Evolutionary conservation across 495 filamentous ascomycete genomes (phyloP), one percentile per base, ranked within the genome.

Genomic region (Neurospora tetraspora): DNA sequence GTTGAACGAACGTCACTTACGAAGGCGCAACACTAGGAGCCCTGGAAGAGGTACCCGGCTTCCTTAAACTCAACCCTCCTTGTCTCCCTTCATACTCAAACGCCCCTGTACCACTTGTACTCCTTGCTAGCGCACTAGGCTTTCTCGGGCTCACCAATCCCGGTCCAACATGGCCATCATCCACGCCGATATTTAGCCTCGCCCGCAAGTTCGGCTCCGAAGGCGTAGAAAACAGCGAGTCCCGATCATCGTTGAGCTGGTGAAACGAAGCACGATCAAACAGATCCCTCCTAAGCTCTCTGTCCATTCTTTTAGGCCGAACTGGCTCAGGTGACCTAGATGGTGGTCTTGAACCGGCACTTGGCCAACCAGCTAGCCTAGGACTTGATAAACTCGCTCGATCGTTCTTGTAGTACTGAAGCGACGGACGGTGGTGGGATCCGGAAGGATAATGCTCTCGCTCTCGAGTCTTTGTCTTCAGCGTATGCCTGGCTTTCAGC

Each of bases 351-450:
- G 73, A 72, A 38, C 27, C 39, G 47, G 39, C 20, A 42, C 31
- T 37, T 37, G 73, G 45, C 75, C 73, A 73, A 38, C 71, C 70
- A 1, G 20, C 69, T 10, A 73, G 23, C 27, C 72, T 37, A 68
- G 72, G 70, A 42, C 47, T 37, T 23, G 74, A 74, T 43, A 72
- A n/a, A 8, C 74, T 73, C 1, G 72, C n/a, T n/a, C 70, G 72
- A 31, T 75, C 72, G 9, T 70, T 72, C 36, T 75, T 70, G 47
- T 78, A 76, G n/a, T 76, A 77, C 70, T 65, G 53, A 65, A 65
- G 53, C 3, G 53, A 65, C 12, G 53, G 53, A 9, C 53, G 53
- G 12, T 65, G 53, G 53, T 59, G n/a, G 47, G 47, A 59, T 27
- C 53, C 53, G 0, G 53, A 65, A 12, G 53, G 53, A 36, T 65